A percentile compares a stretch with the other conserved stretches of the same genome.
These are phyloP conservation scores for Nematodospora valgi DNA, from an alignment of 805 yeast species.

Conservation along the genomic window DNA sequence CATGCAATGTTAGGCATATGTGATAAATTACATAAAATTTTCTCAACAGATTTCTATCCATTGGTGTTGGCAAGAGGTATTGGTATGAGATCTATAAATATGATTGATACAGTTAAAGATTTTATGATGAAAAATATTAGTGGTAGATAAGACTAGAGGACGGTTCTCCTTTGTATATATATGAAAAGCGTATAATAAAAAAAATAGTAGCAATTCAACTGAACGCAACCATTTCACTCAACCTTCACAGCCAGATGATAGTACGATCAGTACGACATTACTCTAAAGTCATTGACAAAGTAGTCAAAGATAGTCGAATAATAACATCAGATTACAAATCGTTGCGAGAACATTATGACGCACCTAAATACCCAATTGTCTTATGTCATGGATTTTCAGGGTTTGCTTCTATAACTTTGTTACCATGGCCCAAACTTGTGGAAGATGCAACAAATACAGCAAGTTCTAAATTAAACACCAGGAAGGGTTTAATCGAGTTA, in stretches of 20 bases:
- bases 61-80: slow-evolving; percentile 69
- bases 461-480: slow-evolving; percentile 1
- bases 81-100: slow-evolving; percentile 72
- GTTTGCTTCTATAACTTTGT: slow-evolving; percentile 48
- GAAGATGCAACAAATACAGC: background rate
- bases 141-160: slow-evolving; percentile 7
- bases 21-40: slow-evolving; percentile 87
- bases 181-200: no score
- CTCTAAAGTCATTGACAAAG: no score
- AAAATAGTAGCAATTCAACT: no score
- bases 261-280: no score
- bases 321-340: slow-evolving; percentile 3
- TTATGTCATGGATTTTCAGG: slow-evolving; percentile 88
- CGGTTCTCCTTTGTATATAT: no score
- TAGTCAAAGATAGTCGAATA: no score
- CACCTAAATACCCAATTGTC: slow-evolving; percentile 72
- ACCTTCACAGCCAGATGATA: no score
- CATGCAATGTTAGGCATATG: slow-evolving; percentile 82
- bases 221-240: no score
- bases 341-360: slow-evolving; percentile 39
- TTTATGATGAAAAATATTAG: slow-evolving; percentile 53
- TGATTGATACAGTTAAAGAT: slow-evolving; percentile 62
- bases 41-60: slow-evolving; percentile 69
- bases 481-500: slow-evolving; percentile 37
- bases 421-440: slow-evolving; percentile 14